Conservation (phyloP, 306 rosid genomes). For the Dryas octopetala region DNA sequence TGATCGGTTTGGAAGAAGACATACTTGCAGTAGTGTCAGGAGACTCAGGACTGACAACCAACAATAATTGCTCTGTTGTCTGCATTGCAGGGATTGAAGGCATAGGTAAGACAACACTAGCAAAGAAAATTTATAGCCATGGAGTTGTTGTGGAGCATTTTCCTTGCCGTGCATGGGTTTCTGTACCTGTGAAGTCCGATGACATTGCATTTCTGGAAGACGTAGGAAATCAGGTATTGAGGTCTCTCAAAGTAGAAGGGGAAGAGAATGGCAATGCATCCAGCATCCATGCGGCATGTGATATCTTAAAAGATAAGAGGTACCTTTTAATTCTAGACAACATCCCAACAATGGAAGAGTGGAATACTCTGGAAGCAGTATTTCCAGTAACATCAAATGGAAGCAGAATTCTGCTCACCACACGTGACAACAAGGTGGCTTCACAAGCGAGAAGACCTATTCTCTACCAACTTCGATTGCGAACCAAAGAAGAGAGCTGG, state of each 20-base stretch:
- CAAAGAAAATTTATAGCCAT: constrained; percentile 30
- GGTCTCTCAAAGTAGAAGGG: not conserved
- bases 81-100: constrained; percentile 46
- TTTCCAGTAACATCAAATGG: constrained; percentile 8
- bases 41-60: constrained; percentile 15
- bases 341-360: constrained; percentile 8
- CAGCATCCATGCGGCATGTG: not conserved
- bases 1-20: constrained; percentile 30
- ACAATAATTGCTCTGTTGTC: not conserved
- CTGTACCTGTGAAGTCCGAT: constrained; percentile 3
- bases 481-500: constrained; percentile 41
- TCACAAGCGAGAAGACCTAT: not conserved
- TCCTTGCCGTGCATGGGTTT: constrained; percentile 30
- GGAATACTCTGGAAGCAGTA: not conserved
- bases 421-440: constrained; percentile 21
- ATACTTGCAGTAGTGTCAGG: constrained; percentile 10
- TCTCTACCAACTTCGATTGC: constrained; percentile 25
- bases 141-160: constrained; percentile 4
- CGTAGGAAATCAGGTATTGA: constrained; percentile 11
- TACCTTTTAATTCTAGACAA: constrained; percentile 34
- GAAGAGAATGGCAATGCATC: constrained; percentile 4
- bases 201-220: not conserved
- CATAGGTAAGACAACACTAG: constrained; percentile 46
- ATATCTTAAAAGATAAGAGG: constrained; percentile 1
- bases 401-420: constrained; percentile 34